phyloP scores from a whole-genome alignment of 164 flowering plant genomes.

The Nymphaea thermarum region DNA sequence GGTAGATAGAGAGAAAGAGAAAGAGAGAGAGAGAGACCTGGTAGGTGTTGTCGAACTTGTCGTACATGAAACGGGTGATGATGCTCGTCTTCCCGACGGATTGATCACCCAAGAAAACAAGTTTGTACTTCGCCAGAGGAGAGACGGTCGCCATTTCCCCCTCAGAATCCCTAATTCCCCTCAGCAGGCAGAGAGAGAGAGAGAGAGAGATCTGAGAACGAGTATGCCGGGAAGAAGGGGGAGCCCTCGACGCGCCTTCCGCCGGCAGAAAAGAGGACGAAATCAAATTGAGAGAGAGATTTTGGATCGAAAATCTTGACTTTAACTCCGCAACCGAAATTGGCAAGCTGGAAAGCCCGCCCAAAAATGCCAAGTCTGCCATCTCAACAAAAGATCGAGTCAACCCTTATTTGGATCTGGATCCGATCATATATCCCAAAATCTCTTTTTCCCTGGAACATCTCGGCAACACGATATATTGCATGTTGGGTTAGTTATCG shows the following conservation, averaged over 20 bases:
- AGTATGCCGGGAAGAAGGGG: conserved; percentile 1
- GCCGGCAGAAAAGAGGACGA: not conserved
- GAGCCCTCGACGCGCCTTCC: not conserved
- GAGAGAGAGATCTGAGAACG: not conserved
- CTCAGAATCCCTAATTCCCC: not conserved
- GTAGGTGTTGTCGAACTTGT: conserved; percentile 74
- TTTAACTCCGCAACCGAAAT: too few species aligned
- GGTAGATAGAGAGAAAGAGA: not conserved
- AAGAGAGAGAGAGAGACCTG: conserved; percentile 32
- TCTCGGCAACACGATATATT: too few species aligned
- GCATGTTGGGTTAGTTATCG: too few species aligned
- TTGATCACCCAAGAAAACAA: conserved; percentile 77
- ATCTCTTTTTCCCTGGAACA: too few species aligned
- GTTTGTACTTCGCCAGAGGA: conserved; percentile 71
- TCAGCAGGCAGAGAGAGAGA: not conserved
- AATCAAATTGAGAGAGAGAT: not conserved
- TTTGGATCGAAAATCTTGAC: not conserved
- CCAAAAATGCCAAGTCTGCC: too few species aligned
- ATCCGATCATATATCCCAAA: too few species aligned
- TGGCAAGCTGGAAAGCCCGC: too few species aligned
- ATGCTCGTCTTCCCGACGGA: conserved; percentile 87
- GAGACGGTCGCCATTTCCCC: conserved; percentile 56
- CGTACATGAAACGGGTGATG: conserved; percentile 89
- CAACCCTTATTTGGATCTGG: too few species aligned
- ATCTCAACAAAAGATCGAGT: too few species aligned